Percentiles rank a stretch among this genome's conserved stretches.
Evolutionary conservation across 768 basidiomycete genomes (phyloP).

Genomic region (Sporobolomyces phaffii): DNA sequence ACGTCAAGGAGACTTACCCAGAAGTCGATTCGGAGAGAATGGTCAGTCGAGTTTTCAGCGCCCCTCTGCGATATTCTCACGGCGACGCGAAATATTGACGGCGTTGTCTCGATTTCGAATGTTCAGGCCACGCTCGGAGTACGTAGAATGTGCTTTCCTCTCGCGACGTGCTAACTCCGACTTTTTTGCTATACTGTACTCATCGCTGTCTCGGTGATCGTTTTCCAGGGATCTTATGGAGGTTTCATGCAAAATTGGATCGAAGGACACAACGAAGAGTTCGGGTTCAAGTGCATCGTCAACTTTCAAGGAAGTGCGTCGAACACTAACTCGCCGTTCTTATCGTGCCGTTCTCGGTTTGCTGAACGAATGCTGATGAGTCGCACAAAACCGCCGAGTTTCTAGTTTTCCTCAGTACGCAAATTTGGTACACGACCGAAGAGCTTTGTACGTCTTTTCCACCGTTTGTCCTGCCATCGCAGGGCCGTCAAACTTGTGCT

Average conservation of each 20-base stretch:
- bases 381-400: too few species aligned
- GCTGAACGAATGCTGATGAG: too few species aligned
- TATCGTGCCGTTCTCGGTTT: too few species aligned
- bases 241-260: slow-evolving; percentile 54
- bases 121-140: neutral
- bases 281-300: slow-evolving; percentile 83
- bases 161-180: too few species aligned
- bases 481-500: too few species aligned
- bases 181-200: too few species aligned
- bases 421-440: slow-evolving; percentile 82
- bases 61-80: too few species aligned
- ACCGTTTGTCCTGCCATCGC: too few species aligned
- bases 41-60: slow-evolving; percentile 19
- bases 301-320: slow-evolving; percentile 71
- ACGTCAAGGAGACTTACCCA: slow-evolving; percentile 43
- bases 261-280: slow-evolving; percentile 80
- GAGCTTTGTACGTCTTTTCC: slow-evolving; percentile 50
- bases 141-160: too few species aligned
- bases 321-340: neutral
- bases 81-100: too few species aligned
- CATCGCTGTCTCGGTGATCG: neutral
- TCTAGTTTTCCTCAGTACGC: slow-evolving; percentile 70
- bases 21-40: slow-evolving; percentile 48
- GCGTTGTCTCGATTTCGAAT: too few species aligned
- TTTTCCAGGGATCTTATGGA: slow-evolving; percentile 34